Evolutionary conservation across 495 filamentous ascomycete species (phyloP).

Genomic region (Neurospora sp.): DNA sequence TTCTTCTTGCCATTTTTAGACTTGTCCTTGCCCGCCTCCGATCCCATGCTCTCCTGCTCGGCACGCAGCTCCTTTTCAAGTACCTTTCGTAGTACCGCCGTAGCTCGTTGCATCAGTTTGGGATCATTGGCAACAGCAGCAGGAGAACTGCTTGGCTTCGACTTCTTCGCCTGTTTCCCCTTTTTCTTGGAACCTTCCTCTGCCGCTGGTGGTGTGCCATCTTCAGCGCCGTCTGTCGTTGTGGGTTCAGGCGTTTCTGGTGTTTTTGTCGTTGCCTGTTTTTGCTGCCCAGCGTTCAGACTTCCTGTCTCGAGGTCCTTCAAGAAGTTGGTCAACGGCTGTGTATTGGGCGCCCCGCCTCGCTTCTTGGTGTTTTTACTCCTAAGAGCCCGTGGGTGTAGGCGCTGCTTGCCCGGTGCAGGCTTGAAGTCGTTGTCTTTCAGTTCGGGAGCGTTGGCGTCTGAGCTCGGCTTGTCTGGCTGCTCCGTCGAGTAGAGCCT

Average conservation of each 20-base stretch:
- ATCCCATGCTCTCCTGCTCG: not conserved
- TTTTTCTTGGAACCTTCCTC: conserved; percentile 3
- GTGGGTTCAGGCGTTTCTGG: not conserved
- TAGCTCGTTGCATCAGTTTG: not conserved
- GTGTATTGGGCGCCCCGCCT: not conserved
- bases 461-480: not conserved
- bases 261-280: not conserved
- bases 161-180: conserved; percentile 8
- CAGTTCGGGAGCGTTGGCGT: not conserved
- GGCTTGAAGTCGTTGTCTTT: not conserved
- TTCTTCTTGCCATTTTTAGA: not conserved
- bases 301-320: not conserved
- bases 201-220: not conserved
- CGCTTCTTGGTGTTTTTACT: conserved; percentile 1
- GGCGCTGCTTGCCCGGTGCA: not conserved
- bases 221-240: not conserved
- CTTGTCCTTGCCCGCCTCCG: not conserved
- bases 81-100: not conserved
- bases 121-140: not conserved
- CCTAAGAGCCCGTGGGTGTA: not conserved
- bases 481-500: conserved; percentile 1
- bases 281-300: not conserved
- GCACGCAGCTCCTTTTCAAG: not conserved
- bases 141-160: not conserved
- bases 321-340: not conserved